Evolutionary conservation across 805 yeast genomes (phyloP).

Genomic region (Candida orba): DNA sequence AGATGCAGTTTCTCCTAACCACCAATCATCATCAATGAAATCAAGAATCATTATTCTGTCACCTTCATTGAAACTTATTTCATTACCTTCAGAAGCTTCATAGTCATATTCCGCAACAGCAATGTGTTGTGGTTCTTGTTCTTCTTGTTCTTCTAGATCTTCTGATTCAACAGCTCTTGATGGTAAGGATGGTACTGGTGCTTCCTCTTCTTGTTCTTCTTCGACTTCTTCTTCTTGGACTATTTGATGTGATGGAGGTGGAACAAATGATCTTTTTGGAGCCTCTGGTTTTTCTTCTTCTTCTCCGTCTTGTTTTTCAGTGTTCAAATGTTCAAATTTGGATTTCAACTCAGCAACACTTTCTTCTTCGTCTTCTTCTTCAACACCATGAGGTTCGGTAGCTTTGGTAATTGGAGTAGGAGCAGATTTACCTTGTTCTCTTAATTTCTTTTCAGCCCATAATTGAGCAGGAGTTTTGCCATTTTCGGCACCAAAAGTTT

Average conservation of each 20-base stretch:
- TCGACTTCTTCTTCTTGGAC: background rate
- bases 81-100: conserved; percentile 90
- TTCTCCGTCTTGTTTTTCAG: conserved; percentile 22
- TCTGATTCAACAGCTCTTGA: background rate
- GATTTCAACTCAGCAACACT: conserved; percentile 30
- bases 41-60: conserved; percentile 78
- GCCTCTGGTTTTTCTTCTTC: conserved; percentile 15
- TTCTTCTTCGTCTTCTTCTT: conserved; percentile 21
- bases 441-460: conserved; percentile 85
- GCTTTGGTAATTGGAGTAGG: conserved; percentile 20
- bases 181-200: background rate
- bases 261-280: conserved; percentile 14
- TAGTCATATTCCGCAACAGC: conserved; percentile 87
- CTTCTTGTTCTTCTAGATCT: conserved; percentile 14
- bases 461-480: conserved; percentile 93
- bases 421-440: conserved; percentile 20
- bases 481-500: conserved; percentile 52
- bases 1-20: conserved; percentile 73
- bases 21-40: conserved; percentile 93
- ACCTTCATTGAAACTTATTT: conserved; percentile 76
- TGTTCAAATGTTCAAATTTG: conserved; percentile 28
- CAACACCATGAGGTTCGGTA: conserved; percentile 23
- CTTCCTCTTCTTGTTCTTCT: background rate
- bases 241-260: conserved; percentile 8
- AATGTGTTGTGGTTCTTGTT: conserved; percentile 21